Evolutionary conservation across 768 basidiomycete genomes (phyloP), one percentile per base, ranked within the genome.

Genomic region (Lepiota brunneoincarnata): DNA sequence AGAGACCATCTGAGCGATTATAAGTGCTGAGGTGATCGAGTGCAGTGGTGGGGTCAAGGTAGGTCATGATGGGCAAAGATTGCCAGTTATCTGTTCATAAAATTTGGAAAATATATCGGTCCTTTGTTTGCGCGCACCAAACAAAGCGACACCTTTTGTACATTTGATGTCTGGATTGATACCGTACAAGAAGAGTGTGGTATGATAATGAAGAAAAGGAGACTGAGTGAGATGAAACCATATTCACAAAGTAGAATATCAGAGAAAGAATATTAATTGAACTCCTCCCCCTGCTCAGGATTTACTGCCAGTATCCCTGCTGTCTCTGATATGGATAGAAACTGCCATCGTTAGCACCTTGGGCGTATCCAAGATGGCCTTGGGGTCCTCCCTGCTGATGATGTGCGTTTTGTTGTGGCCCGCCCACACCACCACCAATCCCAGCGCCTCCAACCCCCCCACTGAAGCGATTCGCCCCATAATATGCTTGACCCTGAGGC

Each of bases 261-360:
- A 20, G 36, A 46, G 9, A 35, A 45, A 1, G 23, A 31, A 18
- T 17, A 50, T 28, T 50, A 39, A 18, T 23, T 12, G 21, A 18
- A 21, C 44, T 45, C 52, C 36, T n/a, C 24, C 12, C 34, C 24
- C n/a, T 24, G 31, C 28, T 26, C 26, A 20, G 18, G 37, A 38
- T 49, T 67, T 76, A 84, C 68, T 85, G 80, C 81, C 83, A 84
- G 71, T 84, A 80, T 52, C 73, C 74, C 64, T 78, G 81, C 64
- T 80, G 84, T 65, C 84, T 74, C 67, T 85, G 87, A 65, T 89
- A 89, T 58, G 81, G 80, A 65, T 91, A 90, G 65, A 88, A 91
- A 61, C 72, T 78, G 12, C 73, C 83, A 42, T 89, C 86, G 46
- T 77, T 83, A 45, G 75, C 80, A 39, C 80, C 81, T 62, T 87